Percentiles rank a stretch among this genome's conserved stretches.
These are phyloP conservation scores for Pulicaria dysenterica DNA, from an alignment of 129 eudicot species.

Conservation along the genomic window DNA sequence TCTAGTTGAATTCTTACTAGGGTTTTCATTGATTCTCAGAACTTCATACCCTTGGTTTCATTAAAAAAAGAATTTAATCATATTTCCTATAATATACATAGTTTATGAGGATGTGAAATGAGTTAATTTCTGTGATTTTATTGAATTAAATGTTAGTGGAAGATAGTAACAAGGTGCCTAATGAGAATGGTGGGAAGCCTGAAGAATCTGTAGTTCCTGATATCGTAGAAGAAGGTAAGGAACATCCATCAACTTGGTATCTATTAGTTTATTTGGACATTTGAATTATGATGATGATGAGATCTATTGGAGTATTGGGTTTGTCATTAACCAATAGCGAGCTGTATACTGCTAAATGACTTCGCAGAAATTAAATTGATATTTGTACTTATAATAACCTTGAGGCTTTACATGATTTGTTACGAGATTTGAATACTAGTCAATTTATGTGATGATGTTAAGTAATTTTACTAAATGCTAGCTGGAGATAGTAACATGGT, in stretches of 20 bases:
- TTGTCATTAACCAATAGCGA: background rate
- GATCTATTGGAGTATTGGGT: background rate
- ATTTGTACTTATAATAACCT: background rate
- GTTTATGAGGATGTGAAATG: background rate
- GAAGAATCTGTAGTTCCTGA: constrained; percentile 43
- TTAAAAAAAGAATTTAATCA: background rate
- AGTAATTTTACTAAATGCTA: constrained; percentile 30
- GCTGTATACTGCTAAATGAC: background rate
- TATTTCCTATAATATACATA: background rate
- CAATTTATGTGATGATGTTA: constrained; percentile 1
- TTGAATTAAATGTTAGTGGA: constrained; percentile 46
- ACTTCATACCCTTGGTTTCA: background rate
- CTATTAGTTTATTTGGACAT: background rate
- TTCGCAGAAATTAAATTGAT: background rate
- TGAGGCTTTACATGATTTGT: too few relatives aligned
- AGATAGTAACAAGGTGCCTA: constrained; percentile 45
- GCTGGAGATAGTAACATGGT: constrained; percentile 56
- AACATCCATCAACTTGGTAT: constrained; percentile 4
- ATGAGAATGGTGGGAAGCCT: constrained; percentile 49
- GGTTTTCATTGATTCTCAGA: background rate
- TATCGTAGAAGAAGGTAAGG: constrained; percentile 52
- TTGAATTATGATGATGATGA: background rate
- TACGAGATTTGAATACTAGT: background rate
- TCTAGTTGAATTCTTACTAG: constrained; percentile 1
- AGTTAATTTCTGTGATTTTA: constrained; percentile 11